Base-by-base conservation (phyloP, 192 early-diverging fungal species). In the Paraglomus occultum region DNA sequence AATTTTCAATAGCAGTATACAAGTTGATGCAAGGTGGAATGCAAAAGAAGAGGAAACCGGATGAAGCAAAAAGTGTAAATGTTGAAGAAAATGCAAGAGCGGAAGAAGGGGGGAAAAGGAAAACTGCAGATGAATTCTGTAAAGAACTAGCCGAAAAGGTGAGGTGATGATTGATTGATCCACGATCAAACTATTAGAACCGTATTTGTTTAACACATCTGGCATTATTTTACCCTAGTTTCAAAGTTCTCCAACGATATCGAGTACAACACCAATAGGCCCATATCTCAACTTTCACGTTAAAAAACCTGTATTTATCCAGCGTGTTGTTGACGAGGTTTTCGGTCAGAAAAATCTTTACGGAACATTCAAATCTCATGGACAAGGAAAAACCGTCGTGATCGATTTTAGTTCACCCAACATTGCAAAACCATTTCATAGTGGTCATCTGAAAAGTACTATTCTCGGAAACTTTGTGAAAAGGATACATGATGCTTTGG, bases 401-500 rank as follows among this genome's bases (percentile, higher is more conserved):
- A 85, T 97, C 67, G 97, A 99, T 75, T 99, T 89, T 76, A 89
- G 87, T 69, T 92, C 90, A 55, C 97, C 97, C 45, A 98, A 99
- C 77, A 95, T 99, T 61, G 97, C 97, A 58, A 99, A 98, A 79
- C 92, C 90, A 7, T 95, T 97, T 84, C 97, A 99, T 77, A 93
- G 89, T 58, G 97, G 97, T 1, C 97, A 99, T 80, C 80, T 99
- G 73, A 87, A 95, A 58, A 92, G 92, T 57, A 99, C 95, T 1
- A 98, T 99, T 75, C 91, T 99, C 60, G 97, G 97, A 31, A 92
- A 92, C 78, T 94, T 95, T 82, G 81, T 94, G 62, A 78, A 81
- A 65, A 84, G 90, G 40, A 78, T 91, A n/a, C 82, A 92, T 75
- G 74, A 84, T 64, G 93, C 90, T 42, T 85, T 86, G 67, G 95